Base-by-base conservation (phyloP, 352 stramenopile genomes). In the Phytophthora rubi region DNA sequence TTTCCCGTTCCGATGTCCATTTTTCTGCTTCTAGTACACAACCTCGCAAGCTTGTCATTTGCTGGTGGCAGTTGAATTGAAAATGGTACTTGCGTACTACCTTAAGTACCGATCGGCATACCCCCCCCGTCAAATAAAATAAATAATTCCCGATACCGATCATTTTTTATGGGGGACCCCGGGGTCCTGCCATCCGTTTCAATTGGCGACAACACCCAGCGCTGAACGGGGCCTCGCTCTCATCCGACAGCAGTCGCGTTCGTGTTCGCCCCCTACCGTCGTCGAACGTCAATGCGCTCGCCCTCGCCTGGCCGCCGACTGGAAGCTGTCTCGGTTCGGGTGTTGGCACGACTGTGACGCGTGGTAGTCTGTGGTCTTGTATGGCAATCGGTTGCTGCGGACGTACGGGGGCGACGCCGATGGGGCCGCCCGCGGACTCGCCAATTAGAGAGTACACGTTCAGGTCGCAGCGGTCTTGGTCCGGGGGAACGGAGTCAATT, bases 171-270 rank as follows among this genome's bases (percentile, higher is more conserved):
- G n/a, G n/a, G n/a, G n/a, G n/a, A n/a, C n/a, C n/a, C n/a, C n/a
- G n/a, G n/a, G n/a, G n/a, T n/a, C n/a, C n/a, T n/a, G n/a, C n/a
- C n/a, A n/a, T n/a, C n/a, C n/a, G n/a, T n/a, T n/a, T n/a, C n/a
- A n/a, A n/a, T 8, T 76, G 66, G 26, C 62, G 56, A 18, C 62
- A 73, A 18, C 68, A 53, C 15, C 56, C 65, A 6, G 59, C 44
- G 39, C 62, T 59, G 54, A 76, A 76, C 33, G 57, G 62, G 3
- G 45, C 6, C 5, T 75, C 68, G 18, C 15, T 60, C 54, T 62
- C 68, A 12, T 60, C 48, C 26, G 56, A 66, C 16, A 58, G 18
- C 3, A 66, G 59, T 18, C 49, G 45, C 39, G 15, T 35, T 18
- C 49, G 45, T 30, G 15, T 35, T 16, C 18, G 37, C 3, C 9